Base-by-base conservation (phyloP, 768 basidiomycete genomes). In the Rhodosporidiobolus sp. region DNA sequence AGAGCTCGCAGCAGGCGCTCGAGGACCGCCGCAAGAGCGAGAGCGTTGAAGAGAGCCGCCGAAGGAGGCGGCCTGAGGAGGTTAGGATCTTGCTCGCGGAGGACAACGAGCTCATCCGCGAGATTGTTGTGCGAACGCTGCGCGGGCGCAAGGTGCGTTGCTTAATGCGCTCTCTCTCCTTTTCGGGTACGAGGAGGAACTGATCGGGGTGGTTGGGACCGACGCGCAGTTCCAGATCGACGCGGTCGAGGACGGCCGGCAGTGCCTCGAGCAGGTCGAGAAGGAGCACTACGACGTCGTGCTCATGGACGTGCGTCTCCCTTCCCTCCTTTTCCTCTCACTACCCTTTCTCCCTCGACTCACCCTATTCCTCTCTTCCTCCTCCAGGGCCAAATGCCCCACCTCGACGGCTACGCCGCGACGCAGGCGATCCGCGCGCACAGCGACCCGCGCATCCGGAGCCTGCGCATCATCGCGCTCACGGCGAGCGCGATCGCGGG, bases 401-500 rank as follows among this genome's bases (percentile, higher is more conserved):
- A 34, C 30, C 11, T 67, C 1, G 76, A 77, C 52, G 76, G 72
- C 46, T 73, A 65, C 72, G 52, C 63, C 5, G 75, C 77, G 6
- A 69, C 69, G 1, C 20, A 46, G 2, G 19, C 22, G 20, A 68
- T 77, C 20, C 67, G 74, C 8, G 22, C 48, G n/a, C 30, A 53
- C 7, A 2, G 43, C 34, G 43, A 65, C 38, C 63, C 71, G 3
- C 45, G 26, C 19, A 50, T 64, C 28, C 58, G 61, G 45, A n/a
- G 54, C 3, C 91, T 88, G 11, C 94, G 94, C 2, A 97, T 99
- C 77, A 91, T 98, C 78, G 95, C 95, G 2, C 83, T 99, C 54
- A 97, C 95, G 1, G 95, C 95, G 4, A 92, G 94, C 80, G 95
- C 94, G 63, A 96, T 94, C 90, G 91, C 92, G 75, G 92, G 92